Conservation (phyloP, 176 grass and related monocot species). For the Oryza coarctata region DNA sequence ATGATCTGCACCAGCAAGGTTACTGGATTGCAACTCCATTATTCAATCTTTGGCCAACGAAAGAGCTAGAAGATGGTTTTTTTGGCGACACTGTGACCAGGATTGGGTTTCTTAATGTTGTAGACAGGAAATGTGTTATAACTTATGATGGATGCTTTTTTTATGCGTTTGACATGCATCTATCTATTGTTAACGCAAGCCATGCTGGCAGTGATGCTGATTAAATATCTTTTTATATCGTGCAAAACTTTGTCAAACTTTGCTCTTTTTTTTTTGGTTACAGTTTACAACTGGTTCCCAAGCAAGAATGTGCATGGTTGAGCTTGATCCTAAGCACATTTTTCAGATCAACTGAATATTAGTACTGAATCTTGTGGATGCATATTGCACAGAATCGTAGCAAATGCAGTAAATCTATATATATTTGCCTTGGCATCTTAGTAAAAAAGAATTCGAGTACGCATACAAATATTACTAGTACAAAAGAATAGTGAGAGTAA, state of each 20-base stretch:
- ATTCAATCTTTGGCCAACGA: neutral
- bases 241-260: neutral
- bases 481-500: conserved; percentile 13
- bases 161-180: neutral
- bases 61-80: neutral
- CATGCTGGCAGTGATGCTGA: neutral
- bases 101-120: conserved; percentile 18
- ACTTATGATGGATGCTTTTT: neutral
- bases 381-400: neutral
- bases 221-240: neutral
- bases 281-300: too few species aligned
- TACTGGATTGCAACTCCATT: neutral
- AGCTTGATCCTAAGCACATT: neutral
- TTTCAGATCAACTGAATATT: neutral
- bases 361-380: neutral
- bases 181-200: neutral
- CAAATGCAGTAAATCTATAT: conserved; percentile 18
- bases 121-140: neutral
- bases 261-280: too few species aligned
- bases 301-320: neutral
- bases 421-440: conserved; percentile 40
- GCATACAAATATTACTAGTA: neutral
- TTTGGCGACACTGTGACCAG: conserved; percentile 13
- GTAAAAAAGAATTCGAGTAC: conserved; percentile 7
- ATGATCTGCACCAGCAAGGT: neutral